Base-by-base conservation (phyloP, 2,329 filamentous ascomycete species). In the Trichoderma atroviride region DNA sequence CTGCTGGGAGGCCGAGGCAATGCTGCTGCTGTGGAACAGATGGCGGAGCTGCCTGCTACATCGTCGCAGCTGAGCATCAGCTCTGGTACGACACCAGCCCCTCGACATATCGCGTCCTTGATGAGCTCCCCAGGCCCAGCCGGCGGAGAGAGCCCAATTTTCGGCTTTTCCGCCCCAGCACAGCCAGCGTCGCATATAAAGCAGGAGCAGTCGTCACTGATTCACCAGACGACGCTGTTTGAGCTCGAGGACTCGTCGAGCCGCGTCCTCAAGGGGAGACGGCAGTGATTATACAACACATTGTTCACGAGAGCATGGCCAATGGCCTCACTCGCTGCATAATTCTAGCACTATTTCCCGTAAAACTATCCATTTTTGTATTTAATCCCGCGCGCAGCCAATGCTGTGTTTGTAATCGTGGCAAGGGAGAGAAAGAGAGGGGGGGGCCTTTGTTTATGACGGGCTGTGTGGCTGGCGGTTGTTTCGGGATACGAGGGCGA, bases 181-280 rank as follows among this genome's bases (percentile, higher is more conserved):
- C 37, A 66, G 7, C 50, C 31, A 7, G 24, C 33, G 5, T 52
- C 61, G 50, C 50, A 50, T 11, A 3, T 33, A 24, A 64, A 55
- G 22, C 37, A 58, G 19, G 52, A 65, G 35, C 62, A 57, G 9
- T 61, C 65, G 14, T 33, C 65, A 1, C 35, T 55, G 24, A 22
- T 63, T 3, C 67, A 64, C 16, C 67, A 69, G 53, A 37, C 60
- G 6, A 43, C 40, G 6, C 55, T 60, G 33, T 69, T 60, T 37
- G 68, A 69, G 61, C 68, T 69, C 2, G 68, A 69, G 43, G 68
- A 56, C 62, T 69, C 68, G 47, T 69, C 68, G 6, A 65, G 40
- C 40, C 60, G 56, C 5, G 27, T 50, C 22, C 29, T 64, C 43
- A 35, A 43, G 63, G 63, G 29, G 53, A 65, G 62, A 40, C 10